Percentiles rank a stretch among this genome's conserved stretches.
Evolutionary conservation across 495 filamentous ascomycete genomes (phyloP).

Genomic region (Darksidea phi): DNA sequence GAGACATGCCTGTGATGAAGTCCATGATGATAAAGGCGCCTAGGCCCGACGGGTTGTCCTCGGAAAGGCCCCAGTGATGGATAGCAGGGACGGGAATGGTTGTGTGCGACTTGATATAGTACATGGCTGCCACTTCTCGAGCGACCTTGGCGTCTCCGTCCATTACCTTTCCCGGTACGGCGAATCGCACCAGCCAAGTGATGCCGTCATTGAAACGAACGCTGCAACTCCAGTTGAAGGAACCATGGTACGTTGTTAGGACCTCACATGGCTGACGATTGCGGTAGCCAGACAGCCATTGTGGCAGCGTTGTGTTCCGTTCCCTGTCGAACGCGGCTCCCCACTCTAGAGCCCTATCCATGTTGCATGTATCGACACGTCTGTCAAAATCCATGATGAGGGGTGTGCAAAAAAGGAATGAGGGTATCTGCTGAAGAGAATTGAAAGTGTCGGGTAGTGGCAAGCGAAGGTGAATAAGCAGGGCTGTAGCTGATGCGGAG

Average conservation of each 20-base stretch:
- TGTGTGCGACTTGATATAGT: conserved; percentile 20
- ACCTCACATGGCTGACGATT: conserved; percentile 12
- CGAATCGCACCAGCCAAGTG: conserved; percentile 15
- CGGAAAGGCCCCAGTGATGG: conserved; percentile 17
- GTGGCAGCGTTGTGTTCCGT: not conserved
- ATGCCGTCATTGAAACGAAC: conserved; percentile 16
- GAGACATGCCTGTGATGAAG: conserved; percentile 14
- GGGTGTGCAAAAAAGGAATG: not conserved
- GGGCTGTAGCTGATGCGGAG: too few species aligned
- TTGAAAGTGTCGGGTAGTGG: not conserved
- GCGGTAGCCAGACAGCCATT: conserved; percentile 15
- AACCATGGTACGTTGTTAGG: conserved; percentile 10
- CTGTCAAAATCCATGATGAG: not conserved
- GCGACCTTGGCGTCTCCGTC: conserved; percentile 17
- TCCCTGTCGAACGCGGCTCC: not conserved
- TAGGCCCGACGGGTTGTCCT: conserved; percentile 19
- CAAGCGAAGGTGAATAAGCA: too few species aligned
- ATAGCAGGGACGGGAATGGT: conserved; percentile 17
- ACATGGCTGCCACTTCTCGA: conserved; percentile 21
- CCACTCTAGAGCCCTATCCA: not conserved
- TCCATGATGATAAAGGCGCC: conserved; percentile 21
- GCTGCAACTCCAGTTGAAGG: conserved; percentile 20
- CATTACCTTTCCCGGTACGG: conserved; percentile 15
- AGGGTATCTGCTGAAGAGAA: not conserved
- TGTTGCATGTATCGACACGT: not conserved